These are phyloP conservation scores for Cronartium ribicola DNA, from an alignment of 1,284 basidiomycete species.

Conservation along the genomic window DNA sequence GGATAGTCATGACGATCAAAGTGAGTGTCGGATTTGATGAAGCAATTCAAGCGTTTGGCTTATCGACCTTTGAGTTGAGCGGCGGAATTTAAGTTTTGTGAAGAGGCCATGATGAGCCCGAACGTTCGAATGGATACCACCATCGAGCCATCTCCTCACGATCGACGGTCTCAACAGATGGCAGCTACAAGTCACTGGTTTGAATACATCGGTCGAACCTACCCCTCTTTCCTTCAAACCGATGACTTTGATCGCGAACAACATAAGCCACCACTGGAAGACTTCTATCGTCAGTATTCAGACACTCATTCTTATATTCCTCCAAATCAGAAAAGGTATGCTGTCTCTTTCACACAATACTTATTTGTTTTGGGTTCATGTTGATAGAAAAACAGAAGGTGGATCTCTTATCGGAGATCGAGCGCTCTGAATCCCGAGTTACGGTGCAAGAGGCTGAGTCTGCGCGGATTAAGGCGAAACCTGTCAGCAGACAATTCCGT, in stretches of 20 bases:
- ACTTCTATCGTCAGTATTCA: slow-evolving; percentile 27
- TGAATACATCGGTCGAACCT: slow-evolving; percentile 24
- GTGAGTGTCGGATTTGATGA: slow-evolving; percentile 38
- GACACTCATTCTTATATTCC: no score
- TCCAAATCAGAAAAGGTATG: neutral
- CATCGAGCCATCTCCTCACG: slow-evolving; percentile 19
- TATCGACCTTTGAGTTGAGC: neutral
- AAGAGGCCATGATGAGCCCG: slow-evolving; percentile 25
- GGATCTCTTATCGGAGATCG: slow-evolving; percentile 25
- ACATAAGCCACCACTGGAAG: slow-evolving; percentile 35
- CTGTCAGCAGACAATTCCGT: neutral
- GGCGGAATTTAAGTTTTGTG: slow-evolving; percentile 4
- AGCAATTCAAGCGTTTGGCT: neutral
- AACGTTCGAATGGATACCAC: slow-evolving; percentile 19
- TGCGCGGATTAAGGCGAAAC: slow-evolving; percentile 14
- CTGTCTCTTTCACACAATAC: neutral
- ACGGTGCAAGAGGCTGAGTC: slow-evolving; percentile 3
- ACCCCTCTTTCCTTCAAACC: slow-evolving; percentile 27
- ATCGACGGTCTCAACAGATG: slow-evolving; percentile 16
- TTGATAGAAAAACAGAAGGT: slow-evolving; percentile 20
- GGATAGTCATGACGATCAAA: slow-evolving; percentile 62
- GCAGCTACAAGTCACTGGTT: slow-evolving; percentile 32
- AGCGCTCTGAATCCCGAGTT: slow-evolving; percentile 15
- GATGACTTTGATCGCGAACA: slow-evolving; percentile 34
- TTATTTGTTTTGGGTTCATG: no score